These are phyloP conservation scores for Chrysosporium keratinophilum DNA, from an alignment of 2,329 filamentous ascomycete genomes.

Conservation along the genomic window DNA sequence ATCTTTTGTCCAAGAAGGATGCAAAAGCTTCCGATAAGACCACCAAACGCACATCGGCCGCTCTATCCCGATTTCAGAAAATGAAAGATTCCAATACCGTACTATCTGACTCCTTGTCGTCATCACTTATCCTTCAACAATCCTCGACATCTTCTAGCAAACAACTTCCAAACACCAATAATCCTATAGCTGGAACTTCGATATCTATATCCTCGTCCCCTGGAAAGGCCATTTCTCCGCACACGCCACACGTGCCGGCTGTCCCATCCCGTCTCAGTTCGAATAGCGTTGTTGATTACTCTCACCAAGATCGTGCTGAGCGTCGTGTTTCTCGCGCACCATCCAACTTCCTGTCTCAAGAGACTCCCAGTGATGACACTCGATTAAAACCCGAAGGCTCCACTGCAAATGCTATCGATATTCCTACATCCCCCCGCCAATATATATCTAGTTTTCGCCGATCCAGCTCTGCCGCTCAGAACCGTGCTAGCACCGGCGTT, in stretches of 20 bases:
- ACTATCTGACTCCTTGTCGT: constrained; percentile 86
- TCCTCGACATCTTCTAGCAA: constrained; percentile 70
- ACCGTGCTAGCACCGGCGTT: constrained; percentile 23
- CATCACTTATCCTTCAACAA: constrained; percentile 72
- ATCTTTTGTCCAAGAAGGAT: constrained; percentile 60
- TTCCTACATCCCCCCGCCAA: constrained; percentile 39
- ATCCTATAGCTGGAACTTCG: constrained; percentile 49
- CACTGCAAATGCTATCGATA: constrained; percentile 38
- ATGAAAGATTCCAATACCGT: constrained; percentile 85
- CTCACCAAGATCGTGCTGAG: constrained; percentile 30
- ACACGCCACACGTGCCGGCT: constrained; percentile 84
- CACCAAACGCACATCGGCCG: constrained; percentile 64
- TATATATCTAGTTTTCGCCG: constrained; percentile 35
- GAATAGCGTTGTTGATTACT: constrained; percentile 70
- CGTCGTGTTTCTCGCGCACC: constrained; percentile 24
- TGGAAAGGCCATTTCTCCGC: constrained; percentile 77
- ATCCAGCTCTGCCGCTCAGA: constrained; percentile 37
- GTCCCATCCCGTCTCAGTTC: constrained; percentile 89
- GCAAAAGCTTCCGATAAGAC: constrained; percentile 51
- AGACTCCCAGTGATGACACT: constrained; percentile 29
- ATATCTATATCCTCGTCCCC: constrained; percentile 74
- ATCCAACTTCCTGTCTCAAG: constrained; percentile 28
- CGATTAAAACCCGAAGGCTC: constrained; percentile 25
- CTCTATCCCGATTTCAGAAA: constrained; percentile 72
- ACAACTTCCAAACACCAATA: constrained; percentile 52